phyloP scores from a whole-genome alignment of 1,139 yeast species.

The Eremothecium coryli region DNA sequence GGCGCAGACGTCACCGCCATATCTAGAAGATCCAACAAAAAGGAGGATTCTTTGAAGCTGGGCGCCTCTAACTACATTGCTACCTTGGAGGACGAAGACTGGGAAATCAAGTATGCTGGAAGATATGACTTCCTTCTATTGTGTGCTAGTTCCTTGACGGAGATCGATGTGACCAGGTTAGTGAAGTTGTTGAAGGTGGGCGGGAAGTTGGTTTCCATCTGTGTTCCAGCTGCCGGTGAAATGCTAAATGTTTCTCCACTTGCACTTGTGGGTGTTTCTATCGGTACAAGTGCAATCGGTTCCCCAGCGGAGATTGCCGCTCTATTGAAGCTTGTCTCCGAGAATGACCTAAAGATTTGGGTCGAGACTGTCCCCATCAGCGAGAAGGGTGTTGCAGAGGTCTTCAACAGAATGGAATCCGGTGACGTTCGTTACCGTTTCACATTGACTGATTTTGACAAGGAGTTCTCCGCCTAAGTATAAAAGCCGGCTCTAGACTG shows the following conservation, averaged over 20 bases:
- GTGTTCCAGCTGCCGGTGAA: constrained; percentile 40
- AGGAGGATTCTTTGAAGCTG: constrained; percentile 40
- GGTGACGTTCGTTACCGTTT: constrained; percentile 58
- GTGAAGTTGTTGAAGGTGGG: constrained; percentile 34
- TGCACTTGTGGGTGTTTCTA: constrained; percentile 38
- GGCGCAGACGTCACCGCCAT: constrained; percentile 50
- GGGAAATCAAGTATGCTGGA: constrained; percentile 31
- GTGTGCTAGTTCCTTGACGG: constrained; percentile 42
- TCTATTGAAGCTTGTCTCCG: constrained; percentile 44
- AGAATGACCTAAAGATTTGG: constrained; percentile 47
- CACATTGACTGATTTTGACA: constrained; percentile 39
- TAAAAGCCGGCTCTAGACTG: no score
- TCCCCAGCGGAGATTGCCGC: constrained; percentile 46
- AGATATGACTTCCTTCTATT: constrained; percentile 39
- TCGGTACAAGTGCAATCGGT: constrained; percentile 43
- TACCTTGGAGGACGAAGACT: constrained; percentile 35
- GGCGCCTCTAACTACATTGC: constrained; percentile 47
- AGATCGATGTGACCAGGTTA: constrained; percentile 32
- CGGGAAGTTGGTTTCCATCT: constrained; percentile 45
- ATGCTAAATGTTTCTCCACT: constrained; percentile 35
- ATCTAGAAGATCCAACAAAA: constrained; percentile 42
- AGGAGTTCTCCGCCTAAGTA: constrained; percentile 10
- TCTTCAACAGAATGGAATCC: constrained; percentile 39
- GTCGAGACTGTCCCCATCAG: constrained; percentile 46
- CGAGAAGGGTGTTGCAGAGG: constrained; percentile 42